phyloP scores from a whole-genome alignment of 306 rosid genomes.

The Astragalus glycyphyllos region DNA sequence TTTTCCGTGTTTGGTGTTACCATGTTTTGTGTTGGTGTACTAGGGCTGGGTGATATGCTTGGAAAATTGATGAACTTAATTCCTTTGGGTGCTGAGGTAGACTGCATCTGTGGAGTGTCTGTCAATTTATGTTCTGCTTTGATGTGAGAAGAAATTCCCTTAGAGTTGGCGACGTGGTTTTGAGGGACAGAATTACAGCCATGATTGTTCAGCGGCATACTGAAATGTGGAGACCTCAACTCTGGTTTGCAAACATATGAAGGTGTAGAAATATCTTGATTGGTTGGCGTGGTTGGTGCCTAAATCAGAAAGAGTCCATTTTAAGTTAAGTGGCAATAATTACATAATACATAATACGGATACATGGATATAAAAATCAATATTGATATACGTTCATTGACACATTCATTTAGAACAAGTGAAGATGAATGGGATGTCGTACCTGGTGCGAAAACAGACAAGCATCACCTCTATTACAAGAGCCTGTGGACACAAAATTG shows the following conservation, averaged over 20 bases:
- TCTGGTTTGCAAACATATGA: constrained; percentile 52
- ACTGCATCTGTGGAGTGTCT: constrained; percentile 42
- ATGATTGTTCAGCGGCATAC: constrained; percentile 42
- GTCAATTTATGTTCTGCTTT: constrained; percentile 43
- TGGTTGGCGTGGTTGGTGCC: constrained; percentile 54
- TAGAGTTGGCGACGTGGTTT: constrained; percentile 39
- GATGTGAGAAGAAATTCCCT: constrained; percentile 39
- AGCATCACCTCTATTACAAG: constrained; percentile 69
- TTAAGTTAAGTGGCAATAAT: constrained; percentile 22
- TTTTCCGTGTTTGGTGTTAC: constrained; percentile 44
- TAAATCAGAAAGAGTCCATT: constrained; percentile 41
- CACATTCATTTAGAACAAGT: constrained; percentile 17
- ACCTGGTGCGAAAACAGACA: constrained; percentile 93
- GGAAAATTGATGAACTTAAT: constrained; percentile 57
- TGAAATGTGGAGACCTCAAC: constrained; percentile 45
- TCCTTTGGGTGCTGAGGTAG: constrained; percentile 56
- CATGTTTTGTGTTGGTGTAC: constrained; percentile 44
- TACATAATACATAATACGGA: background rate
- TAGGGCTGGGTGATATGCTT: constrained; percentile 42
- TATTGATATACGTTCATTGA: background rate
- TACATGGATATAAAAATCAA: constrained; percentile 12
- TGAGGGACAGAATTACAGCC: constrained; percentile 41
- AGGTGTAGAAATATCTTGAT: constrained; percentile 49
- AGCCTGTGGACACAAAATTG: constrained; percentile 64
- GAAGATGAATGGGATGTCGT: constrained; percentile 34